Conservation (phyloP, 2,329 filamentous ascomycete genomes). For the Colletotrichum orchidophilum region DNA sequence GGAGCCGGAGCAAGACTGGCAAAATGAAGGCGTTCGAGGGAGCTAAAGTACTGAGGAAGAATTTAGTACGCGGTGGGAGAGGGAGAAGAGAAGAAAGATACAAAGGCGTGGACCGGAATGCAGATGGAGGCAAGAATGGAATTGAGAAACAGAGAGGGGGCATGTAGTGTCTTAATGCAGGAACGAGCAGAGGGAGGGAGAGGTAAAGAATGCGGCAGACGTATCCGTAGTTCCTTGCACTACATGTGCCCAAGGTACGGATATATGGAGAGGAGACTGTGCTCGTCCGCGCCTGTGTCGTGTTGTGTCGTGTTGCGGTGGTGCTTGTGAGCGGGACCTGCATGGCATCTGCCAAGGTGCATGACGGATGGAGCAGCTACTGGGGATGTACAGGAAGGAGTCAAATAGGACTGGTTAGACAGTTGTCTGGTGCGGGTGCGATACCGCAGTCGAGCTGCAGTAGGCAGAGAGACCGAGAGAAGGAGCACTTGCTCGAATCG, state of each 20-base stretch:
- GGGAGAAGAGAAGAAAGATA: background rate
- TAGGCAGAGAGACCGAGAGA: background rate
- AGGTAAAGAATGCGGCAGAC: background rate
- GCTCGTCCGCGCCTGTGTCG: constrained; percentile 9
- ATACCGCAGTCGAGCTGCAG: background rate
- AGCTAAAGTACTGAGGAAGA: constrained; percentile 73
- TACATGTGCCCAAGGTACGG: no score
- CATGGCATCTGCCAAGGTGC: constrained; percentile 29
- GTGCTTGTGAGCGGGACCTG: constrained; percentile 8
- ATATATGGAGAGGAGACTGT: background rate
- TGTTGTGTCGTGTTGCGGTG: constrained; percentile 14
- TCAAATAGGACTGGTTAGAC: background rate
- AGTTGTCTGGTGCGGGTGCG: background rate
- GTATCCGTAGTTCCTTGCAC: constrained; percentile 5
- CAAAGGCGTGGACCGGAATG: constrained; percentile 12
- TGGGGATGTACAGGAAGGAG: background rate
- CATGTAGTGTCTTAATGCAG: constrained; percentile 50
- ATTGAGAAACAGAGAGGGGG: constrained; percentile 42
- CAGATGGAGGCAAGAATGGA: constrained; percentile 14
- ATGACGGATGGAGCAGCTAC: constrained; percentile 2
- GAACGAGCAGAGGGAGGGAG: constrained; percentile 41
- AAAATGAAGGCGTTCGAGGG: constrained; percentile 75
- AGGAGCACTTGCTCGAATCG: background rate
- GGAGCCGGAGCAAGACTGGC: constrained; percentile 29
- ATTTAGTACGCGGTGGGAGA: constrained; percentile 23